Percentiles rank a stretch among this genome's conserved stretches.
Evolutionary conservation across 1,139 yeast species (phyloP).

Genomic region (Yamadazyma atmosphaerica): DNA sequence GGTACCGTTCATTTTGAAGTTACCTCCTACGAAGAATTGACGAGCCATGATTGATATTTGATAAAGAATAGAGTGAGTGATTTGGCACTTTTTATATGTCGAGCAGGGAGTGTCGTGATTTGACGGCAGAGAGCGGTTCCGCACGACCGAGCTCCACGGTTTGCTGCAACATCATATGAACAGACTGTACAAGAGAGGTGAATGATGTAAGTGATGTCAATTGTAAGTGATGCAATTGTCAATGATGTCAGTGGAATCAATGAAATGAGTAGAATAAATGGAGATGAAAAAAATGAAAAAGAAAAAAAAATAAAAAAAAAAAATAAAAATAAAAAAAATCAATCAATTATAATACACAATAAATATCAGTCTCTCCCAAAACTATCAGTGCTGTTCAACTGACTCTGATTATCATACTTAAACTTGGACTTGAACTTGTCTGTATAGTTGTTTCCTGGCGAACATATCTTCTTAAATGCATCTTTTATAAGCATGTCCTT

Average conservation of each 20-base stretch:
- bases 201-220: too few species aligned
- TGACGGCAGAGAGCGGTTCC: neutral
- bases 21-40: conserved; percentile 96
- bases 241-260: too few species aligned
- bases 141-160: neutral
- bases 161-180: too few species aligned
- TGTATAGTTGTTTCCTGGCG: conserved; percentile 12
- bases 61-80: neutral
- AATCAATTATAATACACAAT: too few species aligned
- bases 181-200: too few species aligned
- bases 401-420: conserved; percentile 32
- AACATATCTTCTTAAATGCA: conserved; percentile 27
- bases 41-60: conserved; percentile 63
- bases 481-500: conserved; percentile 41
- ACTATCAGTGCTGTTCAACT: conserved; percentile 23
- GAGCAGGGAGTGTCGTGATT: conserved; percentile 14
- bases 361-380: too few species aligned
- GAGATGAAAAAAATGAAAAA: too few species aligned
- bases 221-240: too few species aligned
- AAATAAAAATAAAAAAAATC: neutral
- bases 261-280: too few species aligned
- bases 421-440: conserved; percentile 20
- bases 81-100: neutral
- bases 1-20: conserved; percentile 98
- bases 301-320: neutral